A percentile compares a stretch with the other conserved stretches of the same genome.
phyloP scores from a whole-genome alignment of 2,329 filamentous ascomycete genomes.

The Botryotinia narcissicola region DNA sequence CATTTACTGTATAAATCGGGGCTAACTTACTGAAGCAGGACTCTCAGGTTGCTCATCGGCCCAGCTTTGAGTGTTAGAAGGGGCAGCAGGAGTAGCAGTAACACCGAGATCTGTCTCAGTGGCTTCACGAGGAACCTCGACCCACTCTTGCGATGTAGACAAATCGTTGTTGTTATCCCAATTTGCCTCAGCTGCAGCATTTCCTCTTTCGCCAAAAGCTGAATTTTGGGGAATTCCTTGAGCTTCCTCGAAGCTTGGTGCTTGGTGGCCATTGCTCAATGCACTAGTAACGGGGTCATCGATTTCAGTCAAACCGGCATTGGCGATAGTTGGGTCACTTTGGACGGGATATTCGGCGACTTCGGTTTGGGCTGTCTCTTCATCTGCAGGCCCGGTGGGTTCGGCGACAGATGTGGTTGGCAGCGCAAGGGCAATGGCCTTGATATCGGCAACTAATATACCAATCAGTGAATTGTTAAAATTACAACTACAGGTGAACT shows the following conservation, averaged over 20 bases:
- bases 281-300: constrained; percentile 46
- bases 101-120: constrained; percentile 70
- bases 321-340: constrained; percentile 65
- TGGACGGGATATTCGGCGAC: constrained; percentile 41
- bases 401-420: constrained; percentile 41
- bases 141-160: constrained; percentile 40
- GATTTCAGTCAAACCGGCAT: constrained; percentile 68
- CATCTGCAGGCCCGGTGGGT: constrained; percentile 36
- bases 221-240: constrained; percentile 49
- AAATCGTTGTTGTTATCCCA: constrained; percentile 53
- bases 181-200: constrained; percentile 61
- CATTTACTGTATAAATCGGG: background rate
- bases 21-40: constrained; percentile 45
- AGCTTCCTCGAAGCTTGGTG: constrained; percentile 37
- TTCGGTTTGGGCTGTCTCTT: constrained; percentile 37
- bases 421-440: constrained; percentile 55
- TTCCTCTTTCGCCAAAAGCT: constrained; percentile 51
- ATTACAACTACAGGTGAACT: constrained; percentile 37
- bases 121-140: constrained; percentile 69
- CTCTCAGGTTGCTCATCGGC: constrained; percentile 72
- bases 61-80: constrained; percentile 68
- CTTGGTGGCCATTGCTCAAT: constrained; percentile 47
- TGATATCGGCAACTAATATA: constrained; percentile 55
- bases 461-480: constrained; percentile 17
- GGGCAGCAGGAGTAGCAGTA: constrained; percentile 53